Conservation (phyloP, 371 early-diverging fungal genomes). For the Conidiobolus incongruus region DNA sequence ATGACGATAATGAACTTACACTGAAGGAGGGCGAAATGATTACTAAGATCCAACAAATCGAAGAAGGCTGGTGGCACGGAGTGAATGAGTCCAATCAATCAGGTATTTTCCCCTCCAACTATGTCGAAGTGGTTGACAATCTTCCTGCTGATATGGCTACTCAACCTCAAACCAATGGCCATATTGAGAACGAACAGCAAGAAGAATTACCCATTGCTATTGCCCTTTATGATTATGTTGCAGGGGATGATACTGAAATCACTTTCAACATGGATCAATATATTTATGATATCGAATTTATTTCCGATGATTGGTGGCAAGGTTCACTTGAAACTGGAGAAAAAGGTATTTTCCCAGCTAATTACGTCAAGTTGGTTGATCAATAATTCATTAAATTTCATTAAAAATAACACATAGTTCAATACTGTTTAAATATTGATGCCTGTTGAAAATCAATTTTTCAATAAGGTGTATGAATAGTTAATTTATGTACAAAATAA, state of each 20-base stretch:
- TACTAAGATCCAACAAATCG: constrained; percentile 40
- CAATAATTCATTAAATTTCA: no score
- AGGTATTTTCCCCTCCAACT: constrained; percentile 71
- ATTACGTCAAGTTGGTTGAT: constrained; percentile 3
- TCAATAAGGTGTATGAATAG: no score
- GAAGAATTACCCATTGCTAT: constrained; percentile 12
- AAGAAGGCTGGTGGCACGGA: constrained; percentile 77
- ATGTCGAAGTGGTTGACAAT: constrained; percentile 24
- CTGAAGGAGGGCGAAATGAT: constrained; percentile 45
- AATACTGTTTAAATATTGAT: no score
- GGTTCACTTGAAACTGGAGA: constrained; percentile 28
- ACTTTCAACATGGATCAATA: constrained; percentile 49
- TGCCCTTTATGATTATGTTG: constrained; percentile 66
- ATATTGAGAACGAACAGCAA: background rate
- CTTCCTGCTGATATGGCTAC: constrained; percentile 1
- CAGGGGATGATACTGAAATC: constrained; percentile 74
- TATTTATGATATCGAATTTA: constrained; percentile 55
- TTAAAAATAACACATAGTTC: no score
- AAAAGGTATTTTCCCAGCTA: constrained; percentile 58
- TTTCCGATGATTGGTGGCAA: constrained; percentile 87
- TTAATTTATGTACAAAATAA: no score
- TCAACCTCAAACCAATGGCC: background rate
- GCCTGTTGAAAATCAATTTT: no score
- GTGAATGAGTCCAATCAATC: constrained; percentile 13
- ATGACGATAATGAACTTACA: constrained; percentile 38